Percentiles rank a stretch among this genome's conserved stretches.
Evolutionary conservation across 2,329 filamentous ascomycete species (phyloP).

Genomic region (Paecilomyces niveus): DNA sequence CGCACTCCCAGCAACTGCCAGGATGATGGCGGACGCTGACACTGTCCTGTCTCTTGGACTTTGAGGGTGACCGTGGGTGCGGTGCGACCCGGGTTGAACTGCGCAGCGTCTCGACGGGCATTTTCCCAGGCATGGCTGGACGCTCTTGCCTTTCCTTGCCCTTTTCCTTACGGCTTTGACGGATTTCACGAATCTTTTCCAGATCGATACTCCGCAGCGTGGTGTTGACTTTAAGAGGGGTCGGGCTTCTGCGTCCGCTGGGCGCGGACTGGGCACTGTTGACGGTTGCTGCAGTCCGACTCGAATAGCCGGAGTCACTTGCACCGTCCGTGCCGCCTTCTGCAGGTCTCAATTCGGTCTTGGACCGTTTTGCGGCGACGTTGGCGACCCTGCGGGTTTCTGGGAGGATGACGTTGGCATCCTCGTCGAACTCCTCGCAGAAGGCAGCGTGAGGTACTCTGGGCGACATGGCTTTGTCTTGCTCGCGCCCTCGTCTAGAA

Average conservation of each 20-base stretch:
- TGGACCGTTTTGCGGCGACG: conserved; percentile 43
- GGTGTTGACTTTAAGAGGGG: conserved; percentile 31
- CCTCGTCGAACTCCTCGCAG: conserved; percentile 44
- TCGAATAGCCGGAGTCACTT: conserved; percentile 58
- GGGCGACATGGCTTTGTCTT: conserved; percentile 26
- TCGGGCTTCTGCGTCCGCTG: conserved; percentile 33
- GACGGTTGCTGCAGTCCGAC: conserved; percentile 48
- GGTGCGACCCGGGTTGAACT: conserved; percentile 20
- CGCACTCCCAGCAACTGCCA: conserved; percentile 28
- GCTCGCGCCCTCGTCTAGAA: conserved; percentile 5
- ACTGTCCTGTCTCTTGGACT: conserved; percentile 26
- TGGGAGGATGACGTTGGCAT: conserved; percentile 34
- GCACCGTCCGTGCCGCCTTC: conserved; percentile 40
- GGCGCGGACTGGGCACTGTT: conserved; percentile 46
- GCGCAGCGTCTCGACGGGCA: conserved; percentile 27
- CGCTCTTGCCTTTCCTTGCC: conserved; percentile 21
- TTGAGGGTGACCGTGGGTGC: conserved; percentile 26
- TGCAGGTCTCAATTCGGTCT: conserved; percentile 31
- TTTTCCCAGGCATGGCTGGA: conserved; percentile 23
- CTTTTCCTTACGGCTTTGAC: conserved; percentile 25
- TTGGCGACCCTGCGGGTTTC: conserved; percentile 46
- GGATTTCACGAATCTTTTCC: conserved; percentile 17
- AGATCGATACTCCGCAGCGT: conserved; percentile 18
- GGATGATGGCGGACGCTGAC: conserved; percentile 22
- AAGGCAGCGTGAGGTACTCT: conserved; percentile 36